A percentile compares a stretch with the other conserved stretches of the same genome.
phyloP scores from a whole-genome alignment of 108 stramenopile species.

The Epipyxis sp. region DNA sequence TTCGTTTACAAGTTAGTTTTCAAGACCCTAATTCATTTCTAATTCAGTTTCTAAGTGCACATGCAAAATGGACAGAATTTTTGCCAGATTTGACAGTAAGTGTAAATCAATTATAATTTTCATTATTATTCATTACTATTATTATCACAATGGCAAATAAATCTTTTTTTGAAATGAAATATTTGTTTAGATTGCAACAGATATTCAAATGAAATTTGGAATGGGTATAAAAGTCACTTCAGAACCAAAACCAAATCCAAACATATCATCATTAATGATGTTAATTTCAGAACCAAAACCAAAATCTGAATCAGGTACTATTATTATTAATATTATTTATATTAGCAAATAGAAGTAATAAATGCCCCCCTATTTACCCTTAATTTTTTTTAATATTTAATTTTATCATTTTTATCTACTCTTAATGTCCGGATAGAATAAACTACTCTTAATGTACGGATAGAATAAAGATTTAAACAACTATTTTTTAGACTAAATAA shows the following conservation, averaged over 20 bases:
- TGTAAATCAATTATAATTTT: neutral
- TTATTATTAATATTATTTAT: too few species aligned
- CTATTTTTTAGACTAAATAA: neutral
- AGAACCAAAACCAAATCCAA: neutral
- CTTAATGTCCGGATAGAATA: too few species aligned
- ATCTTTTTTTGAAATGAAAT: too few species aligned
- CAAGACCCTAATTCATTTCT: neutral
- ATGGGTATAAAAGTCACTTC: neutral
- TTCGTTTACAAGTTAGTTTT: slow-evolving; percentile 13
- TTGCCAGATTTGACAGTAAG: neutral
- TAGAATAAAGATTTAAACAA: neutral
- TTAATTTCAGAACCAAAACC: neutral
- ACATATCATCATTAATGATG: neutral
- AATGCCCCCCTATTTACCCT: too few species aligned
- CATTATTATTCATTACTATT: neutral
- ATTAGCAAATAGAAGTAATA: too few species aligned
- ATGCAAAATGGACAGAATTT: slow-evolving; percentile 26
- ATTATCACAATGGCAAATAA: neutral
- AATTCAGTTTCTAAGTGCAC: neutral
- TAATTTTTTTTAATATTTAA: too few species aligned
- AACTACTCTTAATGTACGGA: neutral
- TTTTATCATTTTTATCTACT: too few species aligned
- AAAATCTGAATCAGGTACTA: too few species aligned
- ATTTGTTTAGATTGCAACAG: slow-evolving; percentile 6
- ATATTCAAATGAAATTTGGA: slow-evolving; percentile 8